phyloP scores from a whole-genome alignment of 176 grass and related monocot genomes.

The Coix lacrymajobi region DNA sequence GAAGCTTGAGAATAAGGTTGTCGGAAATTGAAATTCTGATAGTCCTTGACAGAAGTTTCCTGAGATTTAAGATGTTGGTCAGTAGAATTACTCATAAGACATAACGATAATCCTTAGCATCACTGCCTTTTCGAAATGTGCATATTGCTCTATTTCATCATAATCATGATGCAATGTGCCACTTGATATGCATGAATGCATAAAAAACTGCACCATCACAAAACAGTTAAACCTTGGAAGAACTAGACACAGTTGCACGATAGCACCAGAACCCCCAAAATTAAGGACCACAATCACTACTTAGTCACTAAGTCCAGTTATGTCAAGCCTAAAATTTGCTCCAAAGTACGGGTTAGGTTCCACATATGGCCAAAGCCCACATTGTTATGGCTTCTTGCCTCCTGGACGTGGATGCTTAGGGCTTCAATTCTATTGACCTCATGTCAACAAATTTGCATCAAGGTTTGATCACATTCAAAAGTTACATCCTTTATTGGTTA shows the following conservation, averaged over 20 bases:
- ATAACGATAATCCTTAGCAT: background rate
- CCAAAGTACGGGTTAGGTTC: background rate
- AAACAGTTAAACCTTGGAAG: slow-evolving; percentile 3
- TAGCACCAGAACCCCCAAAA: background rate
- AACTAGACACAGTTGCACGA: background rate
- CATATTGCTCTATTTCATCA: background rate
- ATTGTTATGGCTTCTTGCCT: background rate
- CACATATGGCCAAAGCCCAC: background rate
- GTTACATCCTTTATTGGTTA: background rate
- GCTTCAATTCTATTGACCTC: background rate
- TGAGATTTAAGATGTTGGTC: slow-evolving; percentile 27
- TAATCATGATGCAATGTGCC: background rate
- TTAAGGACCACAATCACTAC: background rate
- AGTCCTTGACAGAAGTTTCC: slow-evolving; percentile 79
- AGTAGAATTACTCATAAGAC: slow-evolving; percentile 12
- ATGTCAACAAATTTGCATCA: background rate
- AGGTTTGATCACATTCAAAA: background rate
- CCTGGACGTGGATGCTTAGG: background rate
- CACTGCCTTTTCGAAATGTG: background rate
- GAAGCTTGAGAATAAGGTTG: slow-evolving; percentile 65
- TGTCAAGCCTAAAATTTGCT: background rate
- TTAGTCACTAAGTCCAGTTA: background rate
- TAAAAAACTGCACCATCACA: background rate
- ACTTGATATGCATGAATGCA: background rate
- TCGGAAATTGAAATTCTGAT: slow-evolving; percentile 79